phyloP scores from a whole-genome alignment of 345 rosid genomes.

The Microthlaspi erraticum region DNA sequence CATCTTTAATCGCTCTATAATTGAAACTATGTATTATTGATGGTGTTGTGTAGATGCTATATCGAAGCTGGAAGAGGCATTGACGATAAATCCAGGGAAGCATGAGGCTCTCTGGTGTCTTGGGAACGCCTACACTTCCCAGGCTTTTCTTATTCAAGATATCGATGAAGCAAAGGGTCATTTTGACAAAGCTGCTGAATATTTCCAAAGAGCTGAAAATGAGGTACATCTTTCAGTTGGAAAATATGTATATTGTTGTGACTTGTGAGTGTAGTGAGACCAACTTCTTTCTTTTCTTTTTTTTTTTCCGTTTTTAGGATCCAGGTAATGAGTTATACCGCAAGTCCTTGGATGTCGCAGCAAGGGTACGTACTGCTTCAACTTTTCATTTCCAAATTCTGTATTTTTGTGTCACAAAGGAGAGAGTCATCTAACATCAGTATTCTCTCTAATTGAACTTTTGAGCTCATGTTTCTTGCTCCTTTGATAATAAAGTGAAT shows the following conservation, averaged over 20 bases:
- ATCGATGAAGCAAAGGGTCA: constrained; percentile 59
- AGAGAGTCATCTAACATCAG: background rate
- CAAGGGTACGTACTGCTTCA: constrained; percentile 62
- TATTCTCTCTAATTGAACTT: background rate
- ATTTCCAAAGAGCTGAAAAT: constrained; percentile 75
- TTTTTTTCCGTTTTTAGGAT: constrained; percentile 59
- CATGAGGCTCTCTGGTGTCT: constrained; percentile 87
- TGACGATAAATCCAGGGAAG: constrained; percentile 61
- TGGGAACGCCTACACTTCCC: constrained; percentile 87
- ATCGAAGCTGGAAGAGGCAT: constrained; percentile 85
- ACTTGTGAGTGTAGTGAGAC: background rate
- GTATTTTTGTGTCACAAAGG: background rate
- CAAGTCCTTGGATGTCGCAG: constrained; percentile 77
- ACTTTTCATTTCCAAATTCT: background rate
- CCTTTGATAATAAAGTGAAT: too few species aligned
- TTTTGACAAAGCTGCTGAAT: constrained; percentile 69
- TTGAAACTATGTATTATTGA: background rate
- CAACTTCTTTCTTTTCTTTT: constrained; percentile 19
- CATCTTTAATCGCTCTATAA: background rate
- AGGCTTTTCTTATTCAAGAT: constrained; percentile 70
- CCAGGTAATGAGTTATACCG: constrained; percentile 81
- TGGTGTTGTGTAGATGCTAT: constrained; percentile 62
- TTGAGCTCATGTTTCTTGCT: background rate
- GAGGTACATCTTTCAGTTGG: constrained; percentile 49
- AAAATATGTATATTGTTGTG: background rate